Evolutionary conservation across 495 filamentous ascomycete genomes (phyloP), one percentile per base, ranked within the genome.

Genomic region (Aspergillus olivimuriae): DNA sequence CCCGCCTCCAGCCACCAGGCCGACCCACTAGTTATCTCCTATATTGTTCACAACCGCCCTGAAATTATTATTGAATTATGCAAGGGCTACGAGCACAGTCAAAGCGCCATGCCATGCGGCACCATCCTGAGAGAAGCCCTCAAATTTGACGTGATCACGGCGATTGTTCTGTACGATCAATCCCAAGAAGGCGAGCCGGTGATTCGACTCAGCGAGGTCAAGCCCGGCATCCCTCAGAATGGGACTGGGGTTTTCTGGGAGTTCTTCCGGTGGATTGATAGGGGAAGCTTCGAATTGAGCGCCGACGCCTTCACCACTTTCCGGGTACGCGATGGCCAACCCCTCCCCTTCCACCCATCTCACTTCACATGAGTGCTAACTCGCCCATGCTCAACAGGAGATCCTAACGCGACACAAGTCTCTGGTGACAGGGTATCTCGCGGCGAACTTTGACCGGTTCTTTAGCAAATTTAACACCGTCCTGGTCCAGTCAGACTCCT

Each of bases 251-350:
- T 95, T 2, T 96, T 99, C 58, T 99, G 94, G 94, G 78, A 74
- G n/a, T 97, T 97, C 65, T 99, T 99, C 57, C 77, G 86, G 36
- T 99, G 90, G 86, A 95, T 99, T 44, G 88, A 97, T 60, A 82
- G 84, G 56, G 83, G 87, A 47, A 88, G 83, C 14, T 99, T 99
- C 61, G 94, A 99, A 69, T 85, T 97, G 45, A 90, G 89, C 54
- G 90, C 94, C 22, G 94, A 97, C 69, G 90, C 94, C 1, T 99
- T 97, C 55, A 92, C 87, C 30, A 97, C 91, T 5, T 99, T 99
- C 63, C 74, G 91, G 63, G 89, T 95, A 73, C 51, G 80, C 21
- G 9, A 48, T 22, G 1, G n/a, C 24, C 17, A 12, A 9, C 22
- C 11, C 31, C 4, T 43, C 7, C 5, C 3, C 4, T 23, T 11